Evolutionary conservation across 495 filamentous ascomycete genomes (phyloP), one percentile per base, ranked within the genome.

Genomic region (Zalerion maritima): DNA sequence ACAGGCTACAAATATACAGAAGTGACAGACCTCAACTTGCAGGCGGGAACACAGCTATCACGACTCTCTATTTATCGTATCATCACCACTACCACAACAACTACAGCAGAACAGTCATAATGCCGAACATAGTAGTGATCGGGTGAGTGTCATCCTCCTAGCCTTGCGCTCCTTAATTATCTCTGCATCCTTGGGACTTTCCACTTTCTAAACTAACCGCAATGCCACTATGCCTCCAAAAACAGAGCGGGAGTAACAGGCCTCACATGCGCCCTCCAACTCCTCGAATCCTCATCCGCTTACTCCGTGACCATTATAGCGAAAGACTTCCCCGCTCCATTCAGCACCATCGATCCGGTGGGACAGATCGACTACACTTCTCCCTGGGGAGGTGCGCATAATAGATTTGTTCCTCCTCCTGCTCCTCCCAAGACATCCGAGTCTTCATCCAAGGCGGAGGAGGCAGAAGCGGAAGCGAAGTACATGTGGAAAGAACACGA

Each of bases 381-480:
- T 4, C 63, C 69, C 6, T 77, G 71, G 73, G 73, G 60, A n/a
- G 72, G 72, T 33, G 72, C 67, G 5, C 71, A 70, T 42, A 69
- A 72, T 51, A 62, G 71, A 3, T 64, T 62, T 8, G 52, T 73
- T 2, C 64, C 67, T 0, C 64, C 63, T 2, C 40, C 48, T 1
- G 48, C 54, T 0, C 36, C 51, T 12, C 12, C 25, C 12, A 6
- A 6, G 6, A 11, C 25, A 6, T 6, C 6, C 25, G 21, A 19
- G n/a, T 25, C 29, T 12, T n/a, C 36, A 6, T 19, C 7, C 15
- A 29, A 2, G 4, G 28, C 36, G 6, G 39, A 40, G 21, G 24
- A 40, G 6, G 19, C 35, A 0, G 41, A 46, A 24, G 35, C 30
- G 14, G n/a, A n/a, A n/a, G n/a, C n/a, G n/a, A n/a, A n/a, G 5